Evolutionary conservation across 2,329 filamentous ascomycete species (phyloP), one percentile per base, ranked within the genome.

Genomic region (Madurella mycetomatis): DNA sequence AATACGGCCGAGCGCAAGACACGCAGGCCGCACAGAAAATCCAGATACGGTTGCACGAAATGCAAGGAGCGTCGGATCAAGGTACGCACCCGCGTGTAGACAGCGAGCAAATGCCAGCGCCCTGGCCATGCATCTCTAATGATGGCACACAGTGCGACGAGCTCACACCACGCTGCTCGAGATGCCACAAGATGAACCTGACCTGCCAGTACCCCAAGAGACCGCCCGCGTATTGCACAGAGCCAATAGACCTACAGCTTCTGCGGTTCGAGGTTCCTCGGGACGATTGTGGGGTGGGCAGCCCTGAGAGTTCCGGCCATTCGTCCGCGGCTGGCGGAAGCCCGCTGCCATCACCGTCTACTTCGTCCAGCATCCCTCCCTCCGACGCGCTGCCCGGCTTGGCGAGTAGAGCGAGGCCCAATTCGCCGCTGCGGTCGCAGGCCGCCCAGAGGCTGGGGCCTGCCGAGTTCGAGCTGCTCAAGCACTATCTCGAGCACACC

Each of bases 401-500:
- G 13, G 39, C 42, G 11, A 19, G 47, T 15, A 41, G 25, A 16
- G 19, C 37, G 19, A 18, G 42, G 7, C 18, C 46, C 43, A 34
- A 51, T 4, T 47, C 52, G 11, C 55, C 54, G 15, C 45, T 57
- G 41, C 56, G 41, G 1, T 55, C 50, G 2, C 47, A 51, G 19
- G 52, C 44, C 7, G 55, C 44, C 2, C 52, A 59, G 51, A 54
- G 53, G 2, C 62, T 71, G 1, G 53, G 54, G 5, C 58, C 66
- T 0, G 51, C 54, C 13, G 73, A 76, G 25, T 62, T 74, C 1
- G 64, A 67, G 9, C 67, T 76, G 0, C 55, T 76, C 2, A 65
- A 65, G 19, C 72, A 76, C 56, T 76, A 73, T 43, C 64, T 76
- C 40, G 67, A 69, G 0, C 73, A 76, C 55, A 74, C 73, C 0